These are phyloP conservation scores for Calonectria montana DNA, from an alignment of 2,329 filamentous ascomycete genomes.

Conservation along the genomic window DNA sequence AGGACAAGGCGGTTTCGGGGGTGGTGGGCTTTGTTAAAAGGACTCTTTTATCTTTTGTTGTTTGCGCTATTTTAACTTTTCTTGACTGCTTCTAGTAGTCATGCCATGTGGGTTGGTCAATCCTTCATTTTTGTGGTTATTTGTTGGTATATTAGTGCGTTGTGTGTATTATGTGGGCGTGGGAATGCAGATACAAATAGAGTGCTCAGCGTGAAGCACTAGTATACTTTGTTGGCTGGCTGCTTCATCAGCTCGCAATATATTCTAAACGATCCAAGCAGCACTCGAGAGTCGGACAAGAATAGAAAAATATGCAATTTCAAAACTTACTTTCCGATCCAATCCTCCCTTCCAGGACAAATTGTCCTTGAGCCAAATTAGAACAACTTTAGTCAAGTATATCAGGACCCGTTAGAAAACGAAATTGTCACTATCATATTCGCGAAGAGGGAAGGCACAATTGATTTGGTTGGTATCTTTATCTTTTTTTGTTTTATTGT, in stretches of 20 bases:
- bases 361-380: too few relatives aligned
- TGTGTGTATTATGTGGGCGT: background rate
- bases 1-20: background rate
- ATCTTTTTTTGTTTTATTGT: slow-evolving; percentile 15
- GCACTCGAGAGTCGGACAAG: background rate
- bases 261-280: background rate
- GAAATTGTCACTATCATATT: background rate
- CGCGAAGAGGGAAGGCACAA: background rate
- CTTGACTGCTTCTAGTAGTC: background rate
- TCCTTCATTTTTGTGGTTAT: slow-evolving; percentile 6
- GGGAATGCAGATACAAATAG: background rate
- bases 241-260: background rate
- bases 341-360: background rate
- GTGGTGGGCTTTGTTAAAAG: background rate
- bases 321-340: background rate
- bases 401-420: background rate
- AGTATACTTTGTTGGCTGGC: background rate
- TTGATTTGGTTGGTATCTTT: background rate
- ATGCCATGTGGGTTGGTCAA: background rate
- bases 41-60: background rate
- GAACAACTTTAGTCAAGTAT: background rate
- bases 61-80: slow-evolving; percentile 6
- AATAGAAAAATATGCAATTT: background rate
- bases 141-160: background rate
- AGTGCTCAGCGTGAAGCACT: background rate